Conservation (phyloP, 2,329 filamentous ascomycete genomes). For the Coniochaeta sp. region DNA sequence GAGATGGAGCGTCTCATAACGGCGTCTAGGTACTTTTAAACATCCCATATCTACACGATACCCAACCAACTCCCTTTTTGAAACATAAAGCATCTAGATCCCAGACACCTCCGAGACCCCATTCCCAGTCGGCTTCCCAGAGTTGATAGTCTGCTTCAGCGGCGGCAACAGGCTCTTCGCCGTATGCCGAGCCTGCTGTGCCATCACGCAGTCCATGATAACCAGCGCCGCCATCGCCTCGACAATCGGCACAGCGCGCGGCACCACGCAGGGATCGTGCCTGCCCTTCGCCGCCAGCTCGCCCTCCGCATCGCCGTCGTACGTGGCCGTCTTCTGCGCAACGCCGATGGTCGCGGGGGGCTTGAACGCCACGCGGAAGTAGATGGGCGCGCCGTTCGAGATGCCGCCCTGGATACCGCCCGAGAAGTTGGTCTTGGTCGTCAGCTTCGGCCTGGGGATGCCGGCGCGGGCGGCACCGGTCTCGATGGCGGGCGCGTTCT, state of each 20-base stretch:
- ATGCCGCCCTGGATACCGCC: conserved; percentile 95
- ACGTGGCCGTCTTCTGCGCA: conserved; percentile 76
- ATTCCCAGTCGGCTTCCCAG: conserved; percentile 20
- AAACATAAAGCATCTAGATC: not conserved
- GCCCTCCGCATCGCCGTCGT: conserved; percentile 64
- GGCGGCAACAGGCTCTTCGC: conserved; percentile 37
- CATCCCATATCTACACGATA: not conserved
- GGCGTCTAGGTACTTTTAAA: conserved; percentile 1
- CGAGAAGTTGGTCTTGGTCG: conserved; percentile 89
- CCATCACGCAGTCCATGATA: conserved; percentile 79
- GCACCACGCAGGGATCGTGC: conserved; percentile 90
- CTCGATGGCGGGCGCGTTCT: conserved; percentile 26
- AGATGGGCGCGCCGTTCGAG: conserved; percentile 86
- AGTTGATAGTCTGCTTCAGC: conserved; percentile 23
- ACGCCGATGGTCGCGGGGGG: conserved; percentile 88
- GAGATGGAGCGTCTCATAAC: not conserved
- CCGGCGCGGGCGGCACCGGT: conserved; percentile 37
- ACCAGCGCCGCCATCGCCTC: conserved; percentile 88
- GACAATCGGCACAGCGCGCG: conserved; percentile 78
- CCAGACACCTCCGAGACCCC: conserved; percentile 17
- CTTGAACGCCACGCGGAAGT: conserved; percentile 94
- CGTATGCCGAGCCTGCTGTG: conserved; percentile 60
- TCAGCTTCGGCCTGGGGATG: conserved; percentile 53
- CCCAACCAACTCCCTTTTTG: not conserved
- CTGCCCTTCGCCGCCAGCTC: conserved; percentile 82